Conservation (phyloP, 345 rosid species). For the Draba incana region DNA sequence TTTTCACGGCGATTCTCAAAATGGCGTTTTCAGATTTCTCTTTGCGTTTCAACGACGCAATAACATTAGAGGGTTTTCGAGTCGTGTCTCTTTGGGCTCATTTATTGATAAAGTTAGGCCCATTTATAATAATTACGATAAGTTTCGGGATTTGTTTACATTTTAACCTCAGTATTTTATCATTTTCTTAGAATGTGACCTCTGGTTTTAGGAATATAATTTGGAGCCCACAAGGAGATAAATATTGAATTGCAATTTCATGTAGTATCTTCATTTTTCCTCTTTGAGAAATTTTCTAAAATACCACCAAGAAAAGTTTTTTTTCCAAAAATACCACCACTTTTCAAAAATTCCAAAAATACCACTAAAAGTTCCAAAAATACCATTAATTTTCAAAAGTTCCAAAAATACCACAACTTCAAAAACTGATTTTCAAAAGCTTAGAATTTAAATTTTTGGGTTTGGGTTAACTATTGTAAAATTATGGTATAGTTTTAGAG, state of each 20-base stretch:
- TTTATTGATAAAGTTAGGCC: background rate
- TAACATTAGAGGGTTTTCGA: background rate
- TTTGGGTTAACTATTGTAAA: too few species aligned
- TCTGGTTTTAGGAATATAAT: background rate
- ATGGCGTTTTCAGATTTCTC: conserved; percentile 11
- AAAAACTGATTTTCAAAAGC: too few species aligned
- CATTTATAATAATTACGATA: background rate
- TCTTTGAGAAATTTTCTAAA: too few species aligned
- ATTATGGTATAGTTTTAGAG: too few species aligned
- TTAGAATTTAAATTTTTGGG: too few species aligned
- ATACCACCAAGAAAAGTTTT: too few species aligned
- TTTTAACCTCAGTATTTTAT: background rate
- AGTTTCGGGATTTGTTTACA: background rate
- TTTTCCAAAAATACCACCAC: too few species aligned
- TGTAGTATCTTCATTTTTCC: background rate
- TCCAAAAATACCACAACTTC: too few species aligned
- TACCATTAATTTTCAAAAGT: too few species aligned
- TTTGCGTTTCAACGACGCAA: conserved; percentile 35
- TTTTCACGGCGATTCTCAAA: background rate
- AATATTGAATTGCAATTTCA: background rate
- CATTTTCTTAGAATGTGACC: background rate
- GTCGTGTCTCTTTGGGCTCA: background rate
- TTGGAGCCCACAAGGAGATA: background rate
- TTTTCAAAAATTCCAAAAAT: too few species aligned
- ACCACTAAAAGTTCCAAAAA: too few species aligned